Percentiles rank a stretch among this genome's conserved stretches.
Evolutionary conservation across 2,329 filamentous ascomycete species (phyloP).

Genomic region (Neofusicoccum sp.): DNA sequence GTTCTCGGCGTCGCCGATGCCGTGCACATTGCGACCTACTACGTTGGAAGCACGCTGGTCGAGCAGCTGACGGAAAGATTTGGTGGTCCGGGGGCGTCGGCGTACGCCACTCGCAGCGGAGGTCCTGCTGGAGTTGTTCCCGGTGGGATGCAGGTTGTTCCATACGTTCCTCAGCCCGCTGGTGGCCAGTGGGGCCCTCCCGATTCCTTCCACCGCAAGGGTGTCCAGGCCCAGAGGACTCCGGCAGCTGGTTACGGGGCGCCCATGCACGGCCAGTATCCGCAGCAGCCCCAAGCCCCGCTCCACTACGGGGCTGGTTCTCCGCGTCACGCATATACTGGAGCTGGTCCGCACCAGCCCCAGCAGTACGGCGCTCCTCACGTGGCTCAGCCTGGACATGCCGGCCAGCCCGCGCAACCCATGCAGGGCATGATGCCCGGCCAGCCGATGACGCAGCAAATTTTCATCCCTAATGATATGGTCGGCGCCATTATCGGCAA

Average conservation of each 20-base stretch:
- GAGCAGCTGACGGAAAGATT: conserved; percentile 98
- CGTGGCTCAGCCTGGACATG: conserved; percentile 56
- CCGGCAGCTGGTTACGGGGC: conserved; percentile 66
- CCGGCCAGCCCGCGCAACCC: conserved; percentile 73
- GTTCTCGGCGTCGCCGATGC: conserved; percentile 97
- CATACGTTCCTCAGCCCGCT: conserved; percentile 90
- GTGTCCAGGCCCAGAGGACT: conserved; percentile 67
- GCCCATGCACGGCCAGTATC: conserved; percentile 70
- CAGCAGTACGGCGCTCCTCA: conserved; percentile 64
- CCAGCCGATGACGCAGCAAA: conserved; percentile 92
- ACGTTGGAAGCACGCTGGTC: conserved; percentile 95
- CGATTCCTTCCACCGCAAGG: conserved; percentile 63
- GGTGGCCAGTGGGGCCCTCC: conserved; percentile 91
- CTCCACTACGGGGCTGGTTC: conserved; percentile 77
- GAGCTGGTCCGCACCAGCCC: conserved; percentile 77
- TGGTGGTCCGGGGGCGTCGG: conserved; percentile 93
- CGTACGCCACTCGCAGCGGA: conserved; percentile 92
- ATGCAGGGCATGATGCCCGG: conserved; percentile 72
- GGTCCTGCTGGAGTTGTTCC: conserved; percentile 91
- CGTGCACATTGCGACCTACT: conserved; percentile 98
- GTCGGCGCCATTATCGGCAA: conserved; percentile 99
- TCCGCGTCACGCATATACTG: conserved; percentile 74
- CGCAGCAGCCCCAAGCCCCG: conserved; percentile 58
- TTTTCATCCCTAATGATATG: conserved; percentile 99
- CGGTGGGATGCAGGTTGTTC: conserved; percentile 98